Percentiles rank a stretch among this genome's conserved stretches.
Conservation (phyloP, 371 early-diverging fungal species). For the Mortierella sp. region DNA sequence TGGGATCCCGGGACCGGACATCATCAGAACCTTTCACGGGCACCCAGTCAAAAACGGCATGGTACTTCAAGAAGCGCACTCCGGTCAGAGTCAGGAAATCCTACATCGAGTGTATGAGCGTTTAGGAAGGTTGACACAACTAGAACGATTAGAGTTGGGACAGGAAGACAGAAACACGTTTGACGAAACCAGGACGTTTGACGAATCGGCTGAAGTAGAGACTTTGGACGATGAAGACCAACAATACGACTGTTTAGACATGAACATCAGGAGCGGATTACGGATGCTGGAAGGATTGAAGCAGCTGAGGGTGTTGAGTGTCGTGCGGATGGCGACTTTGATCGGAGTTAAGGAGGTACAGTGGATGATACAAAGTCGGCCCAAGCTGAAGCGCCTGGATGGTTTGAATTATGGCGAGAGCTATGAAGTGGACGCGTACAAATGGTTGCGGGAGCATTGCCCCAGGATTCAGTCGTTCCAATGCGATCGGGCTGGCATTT, state of each 20-base stretch:
- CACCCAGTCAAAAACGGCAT: not conserved
- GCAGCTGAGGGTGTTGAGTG: not conserved
- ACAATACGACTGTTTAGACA: not conserved
- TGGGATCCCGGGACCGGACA: not conserved
- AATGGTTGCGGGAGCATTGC: not conserved
- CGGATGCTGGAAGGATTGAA: not conserved
- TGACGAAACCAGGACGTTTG: not conserved
- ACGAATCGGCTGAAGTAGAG: not conserved
- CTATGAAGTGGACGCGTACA: not conserved
- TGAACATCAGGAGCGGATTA: not conserved
- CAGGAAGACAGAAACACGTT: not conserved
- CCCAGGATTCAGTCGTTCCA: not conserved
- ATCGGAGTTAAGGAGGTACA: not conserved
- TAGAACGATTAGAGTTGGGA: not conserved
- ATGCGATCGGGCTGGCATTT: too few species aligned
- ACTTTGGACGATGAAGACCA: not conserved
- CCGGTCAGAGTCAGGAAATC: not conserved
- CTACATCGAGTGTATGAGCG: not conserved
- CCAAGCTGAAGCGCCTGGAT: not conserved
- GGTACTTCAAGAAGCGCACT: not conserved
- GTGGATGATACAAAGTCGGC: not conserved
- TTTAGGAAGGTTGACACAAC: not conserved
- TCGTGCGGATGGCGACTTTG: not conserved
- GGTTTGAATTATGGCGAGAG: not conserved
- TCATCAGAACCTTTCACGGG: not conserved